Evolutionary conservation across 305 asterid genomes (phyloP).

Genomic region (Fraxinus xanthoxyloides): DNA sequence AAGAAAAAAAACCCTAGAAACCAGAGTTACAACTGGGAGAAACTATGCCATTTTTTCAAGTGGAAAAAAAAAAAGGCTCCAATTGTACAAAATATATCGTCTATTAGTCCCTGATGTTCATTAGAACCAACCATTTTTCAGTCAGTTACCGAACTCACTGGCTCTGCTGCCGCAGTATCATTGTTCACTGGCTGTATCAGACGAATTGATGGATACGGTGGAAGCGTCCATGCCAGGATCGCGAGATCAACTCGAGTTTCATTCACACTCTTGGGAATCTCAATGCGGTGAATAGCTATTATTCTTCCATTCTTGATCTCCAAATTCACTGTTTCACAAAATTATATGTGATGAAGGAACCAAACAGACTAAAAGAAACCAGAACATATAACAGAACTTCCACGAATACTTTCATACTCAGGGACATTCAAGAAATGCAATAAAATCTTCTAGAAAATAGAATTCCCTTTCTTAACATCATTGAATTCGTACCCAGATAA

Average conservation of each 20-base stretch:
- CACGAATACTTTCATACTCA: background rate
- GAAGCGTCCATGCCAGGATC: constrained; percentile 16
- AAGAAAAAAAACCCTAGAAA: background rate
- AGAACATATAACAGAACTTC: background rate
- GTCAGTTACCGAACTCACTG: constrained; percentile 5
- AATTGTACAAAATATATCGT: constrained; percentile 6
- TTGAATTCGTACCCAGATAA: background rate
- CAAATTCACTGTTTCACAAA: constrained; percentile 33
- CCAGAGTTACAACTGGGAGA: background rate
- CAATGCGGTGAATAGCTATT: constrained; percentile 21
- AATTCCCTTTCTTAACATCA: background rate
- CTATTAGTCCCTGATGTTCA: background rate
- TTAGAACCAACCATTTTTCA: background rate
- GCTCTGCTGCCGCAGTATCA: constrained; percentile 22
- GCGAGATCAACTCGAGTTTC: constrained; percentile 27
- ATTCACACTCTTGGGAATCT: constrained; percentile 17
- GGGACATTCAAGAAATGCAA: background rate
- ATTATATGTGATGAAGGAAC: background rate
- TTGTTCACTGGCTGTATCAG: constrained; percentile 17
- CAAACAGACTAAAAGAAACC: background rate
- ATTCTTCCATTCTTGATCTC: constrained; percentile 38
- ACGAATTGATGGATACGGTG: constrained; percentile 30
- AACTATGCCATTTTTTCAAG: background rate
- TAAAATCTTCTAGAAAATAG: background rate
- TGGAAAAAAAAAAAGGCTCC: background rate